Evolutionary conservation across 2,329 filamentous ascomycete species (phyloP).

Genomic region (Pseudogymnoascus sp.): DNA sequence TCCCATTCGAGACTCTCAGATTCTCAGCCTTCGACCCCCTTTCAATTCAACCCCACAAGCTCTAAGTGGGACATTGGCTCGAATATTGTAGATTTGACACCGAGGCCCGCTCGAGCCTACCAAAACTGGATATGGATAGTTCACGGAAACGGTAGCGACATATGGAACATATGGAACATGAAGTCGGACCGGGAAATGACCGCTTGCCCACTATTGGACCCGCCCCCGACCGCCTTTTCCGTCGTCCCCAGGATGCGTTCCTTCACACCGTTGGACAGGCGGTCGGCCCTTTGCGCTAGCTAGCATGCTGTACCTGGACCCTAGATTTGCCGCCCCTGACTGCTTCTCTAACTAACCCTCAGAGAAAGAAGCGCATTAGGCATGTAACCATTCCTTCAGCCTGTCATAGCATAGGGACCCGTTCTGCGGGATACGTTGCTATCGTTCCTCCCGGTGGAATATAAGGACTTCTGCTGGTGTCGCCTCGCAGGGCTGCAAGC

Average conservation of each 20-base stretch:
- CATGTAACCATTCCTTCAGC: background rate
- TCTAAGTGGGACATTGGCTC: background rate
- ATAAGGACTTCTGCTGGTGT: background rate
- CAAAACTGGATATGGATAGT: background rate
- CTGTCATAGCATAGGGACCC: background rate
- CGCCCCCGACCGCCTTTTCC: slow-evolving; percentile 5
- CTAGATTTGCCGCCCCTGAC: background rate
- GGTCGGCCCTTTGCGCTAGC: background rate
- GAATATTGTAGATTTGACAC: background rate
- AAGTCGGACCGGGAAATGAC: slow-evolving; percentile 5
- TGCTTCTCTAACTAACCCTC: background rate
- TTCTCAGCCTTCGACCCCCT: background rate
- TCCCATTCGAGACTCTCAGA: background rate
- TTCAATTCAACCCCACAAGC: background rate
- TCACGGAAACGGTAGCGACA: background rate
- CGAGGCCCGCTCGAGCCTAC: slow-evolving; percentile 1
- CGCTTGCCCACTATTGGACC: slow-evolving; percentile 6
- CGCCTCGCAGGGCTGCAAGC: background rate
- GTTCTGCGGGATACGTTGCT: slow-evolving; percentile 4
- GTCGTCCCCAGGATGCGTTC: slow-evolving; percentile 2
- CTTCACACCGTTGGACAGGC: slow-evolving; percentile 4
- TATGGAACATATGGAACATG: background rate
- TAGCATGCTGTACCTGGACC: background rate
- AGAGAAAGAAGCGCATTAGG: background rate
- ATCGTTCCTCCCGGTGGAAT: background rate